A percentile compares a stretch with the other conserved stretches of the same genome.
Conservation (phyloP, 495 filamentous ascomycete species). For the Hyaloscypha hepaticicola region DNA sequence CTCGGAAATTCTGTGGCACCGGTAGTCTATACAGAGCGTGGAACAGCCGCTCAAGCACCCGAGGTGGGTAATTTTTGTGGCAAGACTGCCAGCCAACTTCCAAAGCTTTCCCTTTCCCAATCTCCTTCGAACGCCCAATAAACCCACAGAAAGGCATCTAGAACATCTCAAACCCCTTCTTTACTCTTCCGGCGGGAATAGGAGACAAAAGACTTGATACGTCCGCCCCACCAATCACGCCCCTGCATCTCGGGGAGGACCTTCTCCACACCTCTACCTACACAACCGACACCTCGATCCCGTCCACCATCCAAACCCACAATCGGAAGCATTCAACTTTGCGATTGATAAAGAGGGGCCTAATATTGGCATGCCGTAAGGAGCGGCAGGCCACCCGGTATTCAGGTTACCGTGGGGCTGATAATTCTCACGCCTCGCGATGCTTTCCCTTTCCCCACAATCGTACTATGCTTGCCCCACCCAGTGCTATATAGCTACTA, state of each 20-base stretch:
- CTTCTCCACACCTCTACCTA: neutral
- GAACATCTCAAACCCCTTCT: neutral
- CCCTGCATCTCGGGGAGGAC: neutral
- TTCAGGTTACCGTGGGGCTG: neutral
- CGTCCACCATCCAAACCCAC: neutral
- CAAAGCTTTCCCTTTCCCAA: neutral
- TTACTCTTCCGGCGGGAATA: neutral
- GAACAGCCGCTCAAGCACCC: neutral
- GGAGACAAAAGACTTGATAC: neutral
- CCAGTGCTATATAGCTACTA: constrained; percentile 10
- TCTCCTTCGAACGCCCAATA: neutral
- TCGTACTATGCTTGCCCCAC: constrained; percentile 4
- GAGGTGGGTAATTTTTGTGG: neutral
- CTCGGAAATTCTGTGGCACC: neutral
- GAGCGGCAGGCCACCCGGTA: neutral
- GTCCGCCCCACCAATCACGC: neutral
- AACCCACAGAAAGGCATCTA: neutral
- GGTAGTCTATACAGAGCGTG: neutral
- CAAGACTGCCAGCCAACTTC: neutral
- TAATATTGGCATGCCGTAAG: neutral
- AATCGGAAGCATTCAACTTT: neutral
- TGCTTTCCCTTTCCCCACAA: neutral
- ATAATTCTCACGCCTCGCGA: neutral
- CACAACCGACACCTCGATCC: neutral
- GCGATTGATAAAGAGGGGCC: neutral